Conservation (phyloP, 1,284 basidiomycete genomes). For the Apiotrichum domesticum region DNA sequence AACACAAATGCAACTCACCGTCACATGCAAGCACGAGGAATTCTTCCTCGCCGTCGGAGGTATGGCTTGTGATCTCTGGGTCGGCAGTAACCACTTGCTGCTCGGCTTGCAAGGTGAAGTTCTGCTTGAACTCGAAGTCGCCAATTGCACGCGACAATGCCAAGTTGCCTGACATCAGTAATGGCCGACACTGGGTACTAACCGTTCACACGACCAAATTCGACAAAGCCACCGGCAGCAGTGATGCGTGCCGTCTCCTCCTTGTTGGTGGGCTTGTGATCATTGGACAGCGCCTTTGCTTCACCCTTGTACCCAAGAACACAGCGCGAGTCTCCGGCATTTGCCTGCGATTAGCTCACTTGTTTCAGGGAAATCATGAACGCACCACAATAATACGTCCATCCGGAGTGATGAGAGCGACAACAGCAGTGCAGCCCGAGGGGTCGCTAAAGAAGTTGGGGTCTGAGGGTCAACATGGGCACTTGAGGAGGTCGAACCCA, state of each 20-base stretch:
- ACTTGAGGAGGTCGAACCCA: conserved; percentile 37
- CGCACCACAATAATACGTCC: conserved; percentile 70
- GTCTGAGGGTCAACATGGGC: conserved; percentile 51
- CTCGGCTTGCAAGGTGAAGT: conserved; percentile 73
- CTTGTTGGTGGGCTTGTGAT: conserved; percentile 92
- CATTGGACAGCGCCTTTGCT: conserved; percentile 81
- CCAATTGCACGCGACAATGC: conserved; percentile 92
- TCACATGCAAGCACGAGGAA: conserved; percentile 96
- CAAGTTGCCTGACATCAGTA: conserved; percentile 66
- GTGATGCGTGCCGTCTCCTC: conserved; percentile 82
- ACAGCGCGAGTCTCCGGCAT: conserved; percentile 92
- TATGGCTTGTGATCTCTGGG: conserved; percentile 81
- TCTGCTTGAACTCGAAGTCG: conserved; percentile 99
- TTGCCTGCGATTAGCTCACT: conserved; percentile 58
- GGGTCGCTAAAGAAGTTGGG: conserved; percentile 82
- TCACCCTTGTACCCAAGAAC: conserved; percentile 82
- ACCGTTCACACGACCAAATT: conserved; percentile 97
- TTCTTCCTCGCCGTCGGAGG: conserved; percentile 82
- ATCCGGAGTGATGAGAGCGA: conserved; percentile 72
- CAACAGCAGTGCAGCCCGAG: conserved; percentile 94
- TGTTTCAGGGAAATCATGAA: conserved; percentile 13
- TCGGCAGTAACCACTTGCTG: conserved; percentile 92
- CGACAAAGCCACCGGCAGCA: conserved; percentile 93
- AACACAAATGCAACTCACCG: conserved; percentile 53
- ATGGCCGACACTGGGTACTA: conserved; percentile 25